These are phyloP conservation scores for Claviceps arundinis DNA, from an alignment of 2,329 filamentous ascomycete genomes.

Conservation along the genomic window DNA sequence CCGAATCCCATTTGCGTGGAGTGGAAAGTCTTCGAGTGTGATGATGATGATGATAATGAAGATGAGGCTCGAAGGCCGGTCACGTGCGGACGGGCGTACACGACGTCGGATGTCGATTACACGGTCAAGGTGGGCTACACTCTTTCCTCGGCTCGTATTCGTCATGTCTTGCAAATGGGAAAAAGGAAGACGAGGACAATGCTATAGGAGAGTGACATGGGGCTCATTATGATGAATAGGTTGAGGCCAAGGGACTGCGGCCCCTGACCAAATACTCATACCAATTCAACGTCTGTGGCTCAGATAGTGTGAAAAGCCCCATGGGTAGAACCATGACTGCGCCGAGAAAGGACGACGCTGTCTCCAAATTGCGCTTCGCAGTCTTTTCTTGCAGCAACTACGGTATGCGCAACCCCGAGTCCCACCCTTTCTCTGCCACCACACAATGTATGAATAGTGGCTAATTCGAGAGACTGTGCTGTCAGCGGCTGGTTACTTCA, in stretches of 20 bases:
- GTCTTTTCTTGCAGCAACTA: constrained; percentile 62
- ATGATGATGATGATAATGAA: constrained; percentile 12
- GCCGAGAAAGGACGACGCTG: constrained; percentile 40
- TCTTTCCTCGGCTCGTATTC: background rate
- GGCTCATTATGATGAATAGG: constrained; percentile 20
- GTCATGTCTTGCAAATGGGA: too few species aligned
- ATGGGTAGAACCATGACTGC: constrained; percentile 59
- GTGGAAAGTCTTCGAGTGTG: constrained; percentile 43
- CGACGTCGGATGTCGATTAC: constrained; percentile 61
- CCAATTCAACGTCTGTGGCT: constrained; percentile 55
- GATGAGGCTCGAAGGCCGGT: constrained; percentile 29
- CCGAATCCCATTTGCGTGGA: constrained; percentile 50
- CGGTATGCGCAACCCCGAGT: constrained; percentile 25
- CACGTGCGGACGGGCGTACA: constrained; percentile 48
- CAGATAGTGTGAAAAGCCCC: constrained; percentile 41
- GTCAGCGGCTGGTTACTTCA: constrained; percentile 37
- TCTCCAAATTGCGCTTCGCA: constrained; percentile 46
- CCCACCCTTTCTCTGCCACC: background rate
- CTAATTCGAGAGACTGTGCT: background rate
- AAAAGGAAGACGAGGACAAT: too few species aligned
- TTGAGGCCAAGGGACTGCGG: constrained; percentile 49
- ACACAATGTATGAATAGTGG: background rate
- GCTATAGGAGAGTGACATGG: too few species aligned
- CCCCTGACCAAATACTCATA: constrained; percentile 56
- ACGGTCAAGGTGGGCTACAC: constrained; percentile 47